Percentiles rank a stretch among this genome's conserved stretches.
phyloP scores from a whole-genome alignment of 306 rosid genomes.

The Arachis stenosperma region DNA sequence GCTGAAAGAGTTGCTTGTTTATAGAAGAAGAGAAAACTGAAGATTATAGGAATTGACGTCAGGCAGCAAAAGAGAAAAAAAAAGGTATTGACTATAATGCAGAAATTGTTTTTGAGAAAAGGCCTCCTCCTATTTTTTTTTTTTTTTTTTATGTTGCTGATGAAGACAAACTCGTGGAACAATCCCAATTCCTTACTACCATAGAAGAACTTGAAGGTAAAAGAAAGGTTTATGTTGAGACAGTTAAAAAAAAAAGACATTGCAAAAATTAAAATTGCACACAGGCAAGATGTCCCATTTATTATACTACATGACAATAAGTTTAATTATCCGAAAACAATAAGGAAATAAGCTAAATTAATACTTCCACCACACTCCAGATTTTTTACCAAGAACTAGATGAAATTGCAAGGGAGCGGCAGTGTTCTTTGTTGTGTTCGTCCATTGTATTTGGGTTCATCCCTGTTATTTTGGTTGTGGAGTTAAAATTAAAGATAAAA shows the following conservation, averaged over 20 bases:
- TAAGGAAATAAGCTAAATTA: conserved; percentile 79
- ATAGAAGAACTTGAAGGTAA: conserved; percentile 91
- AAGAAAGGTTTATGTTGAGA: conserved; percentile 71
- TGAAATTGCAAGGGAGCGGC: conserved; percentile 69
- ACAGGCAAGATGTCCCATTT: conserved; percentile 88
- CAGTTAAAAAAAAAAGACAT: conserved; percentile 84
- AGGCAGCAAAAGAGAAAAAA: conserved; percentile 80
- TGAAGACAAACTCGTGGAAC: conserved; percentile 77
- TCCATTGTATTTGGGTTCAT: no score
- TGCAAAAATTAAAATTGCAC: conserved; percentile 82
- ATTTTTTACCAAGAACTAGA: conserved; percentile 86
- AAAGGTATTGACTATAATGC: conserved; percentile 89
- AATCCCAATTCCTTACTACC: conserved; percentile 72
- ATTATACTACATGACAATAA: conserved; percentile 84
- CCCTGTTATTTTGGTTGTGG: no score
- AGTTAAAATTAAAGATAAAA: no score
- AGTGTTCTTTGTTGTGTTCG: no score
- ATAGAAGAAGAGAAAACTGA: conserved; percentile 83
- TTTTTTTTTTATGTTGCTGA: conserved; percentile 69
- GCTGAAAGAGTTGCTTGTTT: conserved; percentile 90
- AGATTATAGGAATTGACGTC: conserved; percentile 86
- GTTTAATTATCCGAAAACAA: conserved; percentile 87
- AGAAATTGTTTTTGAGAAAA: conserved; percentile 87
- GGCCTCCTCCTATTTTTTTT: conserved; percentile 70
- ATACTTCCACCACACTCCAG: conserved; percentile 91